phyloP scores from a whole-genome alignment of 2,329 filamentous ascomycete genomes.

The Colletotrichum godetiae region DNA sequence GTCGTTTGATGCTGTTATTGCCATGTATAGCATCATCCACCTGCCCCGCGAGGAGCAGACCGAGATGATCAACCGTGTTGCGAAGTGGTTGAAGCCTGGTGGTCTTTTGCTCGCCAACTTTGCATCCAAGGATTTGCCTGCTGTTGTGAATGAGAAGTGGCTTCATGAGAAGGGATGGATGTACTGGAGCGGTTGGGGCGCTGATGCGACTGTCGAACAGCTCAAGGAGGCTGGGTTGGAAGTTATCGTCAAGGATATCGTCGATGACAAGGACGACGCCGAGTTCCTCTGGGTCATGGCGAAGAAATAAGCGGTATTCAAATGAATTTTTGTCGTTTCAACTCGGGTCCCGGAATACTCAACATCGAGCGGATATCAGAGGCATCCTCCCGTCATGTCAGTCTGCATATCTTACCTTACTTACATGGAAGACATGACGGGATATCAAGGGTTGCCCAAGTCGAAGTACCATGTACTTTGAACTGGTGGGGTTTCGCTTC shows the following conservation, averaged over 20 bases:
- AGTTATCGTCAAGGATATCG: constrained; percentile 45
- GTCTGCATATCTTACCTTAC: too few relatives aligned
- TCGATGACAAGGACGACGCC: constrained; percentile 45
- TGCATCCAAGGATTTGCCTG: constrained; percentile 42
- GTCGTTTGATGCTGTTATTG: constrained; percentile 60
- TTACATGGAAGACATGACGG: neutral
- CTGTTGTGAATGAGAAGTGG: constrained; percentile 49
- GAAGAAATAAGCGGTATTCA: constrained; percentile 36
- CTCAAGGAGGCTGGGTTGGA: constrained; percentile 47
- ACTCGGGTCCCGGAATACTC: neutral
- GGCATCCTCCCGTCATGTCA: neutral
- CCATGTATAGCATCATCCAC: constrained; percentile 66
- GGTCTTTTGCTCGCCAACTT: constrained; percentile 63
- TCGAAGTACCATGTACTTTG: neutral
- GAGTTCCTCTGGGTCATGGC: constrained; percentile 55
- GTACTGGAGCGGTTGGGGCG: constrained; percentile 56
- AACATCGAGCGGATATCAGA: neutral
- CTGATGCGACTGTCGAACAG: constrained; percentile 44
- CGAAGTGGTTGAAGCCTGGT: constrained; percentile 61
- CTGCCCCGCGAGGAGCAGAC: constrained; percentile 63
- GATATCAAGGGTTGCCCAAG: neutral
- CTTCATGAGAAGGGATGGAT: constrained; percentile 54
- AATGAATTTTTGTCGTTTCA: neutral
- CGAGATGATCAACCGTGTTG: constrained; percentile 55
- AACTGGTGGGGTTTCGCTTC: neutral